Percentiles rank a stretch among this genome's conserved stretches.
phyloP scores from a whole-genome alignment of 139 green algal species.

The Desmodesmus armatus region DNA sequence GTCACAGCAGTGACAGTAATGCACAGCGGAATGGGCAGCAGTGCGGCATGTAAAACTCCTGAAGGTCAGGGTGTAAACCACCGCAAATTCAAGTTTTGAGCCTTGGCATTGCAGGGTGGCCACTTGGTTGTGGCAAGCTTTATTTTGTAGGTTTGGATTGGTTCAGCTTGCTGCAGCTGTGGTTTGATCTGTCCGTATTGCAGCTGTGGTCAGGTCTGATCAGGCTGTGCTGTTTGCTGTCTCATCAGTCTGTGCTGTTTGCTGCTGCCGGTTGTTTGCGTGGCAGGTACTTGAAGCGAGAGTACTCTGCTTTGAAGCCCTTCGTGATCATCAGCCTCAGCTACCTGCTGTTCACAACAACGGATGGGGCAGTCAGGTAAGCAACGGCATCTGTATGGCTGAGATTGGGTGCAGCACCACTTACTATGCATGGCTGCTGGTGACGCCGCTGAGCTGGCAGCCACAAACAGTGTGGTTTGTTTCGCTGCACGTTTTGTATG shows the following conservation, averaged over 20 bases:
- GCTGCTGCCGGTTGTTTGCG: background rate
- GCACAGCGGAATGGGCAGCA: no score
- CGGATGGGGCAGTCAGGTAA: constrained; percentile 74
- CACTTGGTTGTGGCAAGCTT: background rate
- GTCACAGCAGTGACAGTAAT: no score
- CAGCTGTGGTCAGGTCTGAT: background rate
- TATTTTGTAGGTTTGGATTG: background rate
- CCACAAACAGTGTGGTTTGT: no score
- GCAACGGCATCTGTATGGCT: background rate
- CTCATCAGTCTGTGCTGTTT: constrained; percentile 12
- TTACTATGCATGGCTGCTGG: background rate
- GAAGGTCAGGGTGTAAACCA: no score
- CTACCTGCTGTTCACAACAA: constrained; percentile 88
- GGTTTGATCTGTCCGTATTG: background rate
- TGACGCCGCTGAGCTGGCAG: no score
- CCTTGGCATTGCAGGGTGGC: no score
- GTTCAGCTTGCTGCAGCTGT: background rate
- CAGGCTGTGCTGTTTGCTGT: background rate
- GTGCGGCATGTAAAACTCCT: no score
- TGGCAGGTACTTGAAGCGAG: constrained; percentile 35
- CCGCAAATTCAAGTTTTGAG: no score
- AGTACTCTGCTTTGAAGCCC: constrained; percentile 70
- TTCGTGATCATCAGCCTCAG: constrained; percentile 86
- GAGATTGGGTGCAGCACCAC: no score
- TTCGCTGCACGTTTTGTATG: no score